Base-by-base conservation (phyloP, 345 rosid genomes). In the Pelargonium nanum region DNA sequence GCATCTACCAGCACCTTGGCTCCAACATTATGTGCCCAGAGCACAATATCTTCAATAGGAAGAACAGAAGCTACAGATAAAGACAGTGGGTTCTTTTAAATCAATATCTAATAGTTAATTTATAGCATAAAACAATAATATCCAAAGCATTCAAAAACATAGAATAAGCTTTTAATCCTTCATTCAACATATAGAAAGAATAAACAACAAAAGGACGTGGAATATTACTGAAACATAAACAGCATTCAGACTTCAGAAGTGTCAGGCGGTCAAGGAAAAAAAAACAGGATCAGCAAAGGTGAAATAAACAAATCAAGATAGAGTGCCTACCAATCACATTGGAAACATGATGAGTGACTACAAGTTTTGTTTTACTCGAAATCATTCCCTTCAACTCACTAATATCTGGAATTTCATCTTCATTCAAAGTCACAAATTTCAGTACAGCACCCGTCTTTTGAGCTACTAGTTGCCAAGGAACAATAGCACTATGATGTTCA, bases 381-480 rank as follows among this genome's bases (percentile, higher is more conserved):
- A 93, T 60, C 79, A 72, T 69, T 64, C 77, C 84, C 69, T 71
- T 80, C 54, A 92, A 64, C 66, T 74, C 69, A 28, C 73, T 66
- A 16, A 80, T 24, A 66, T 89, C 85, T 4, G 96, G 89, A 66
- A 68, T 65, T 81, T 85, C 99, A 60, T 81, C 78, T 65, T 73
- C 79, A 74, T 76, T 75, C 70, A 93, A 78, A 55, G 58, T 65
- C 16, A 83, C 83, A 73, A 68, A 93, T 69, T 83, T 89, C 55
- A 93, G 61, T 63, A 82, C 60, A 2, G 96, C 96, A 56, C 97
- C 96, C 9, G 90, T 85, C 68, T 78, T 83, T 69, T 84, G 80
- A 21, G 97, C 81, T 53, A 81, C 86, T 40, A 87, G 59, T 81
- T 93, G 99, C 97, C 97, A 89, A n/a, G 99, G 99, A 63, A 89